These are phyloP conservation scores for Eimeria nieschulzi DNA, from an alignment of 169 alveolate species.

Conservation along the genomic window DNA sequence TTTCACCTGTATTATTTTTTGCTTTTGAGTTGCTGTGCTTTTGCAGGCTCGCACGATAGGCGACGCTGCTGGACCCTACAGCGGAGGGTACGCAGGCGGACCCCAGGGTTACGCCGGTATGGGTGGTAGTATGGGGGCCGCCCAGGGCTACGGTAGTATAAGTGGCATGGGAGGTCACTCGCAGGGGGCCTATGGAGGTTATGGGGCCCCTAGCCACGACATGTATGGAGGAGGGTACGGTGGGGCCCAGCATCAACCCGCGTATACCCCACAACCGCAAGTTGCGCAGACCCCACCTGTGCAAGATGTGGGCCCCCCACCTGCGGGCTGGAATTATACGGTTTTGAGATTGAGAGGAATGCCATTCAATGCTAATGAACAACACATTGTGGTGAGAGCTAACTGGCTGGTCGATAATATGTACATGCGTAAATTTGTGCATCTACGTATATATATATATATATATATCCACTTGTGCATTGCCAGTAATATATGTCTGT, in stretches of 20 bases:
- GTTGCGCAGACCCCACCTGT: constrained; percentile 57
- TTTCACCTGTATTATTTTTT: background rate
- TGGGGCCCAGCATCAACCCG: constrained; percentile 39
- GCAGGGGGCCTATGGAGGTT: constrained; percentile 60
- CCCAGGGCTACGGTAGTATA: constrained; percentile 58
- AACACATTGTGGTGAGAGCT: constrained; percentile 78
- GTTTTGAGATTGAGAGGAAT: constrained; percentile 81
- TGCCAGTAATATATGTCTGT: background rate
- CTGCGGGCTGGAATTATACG: constrained; percentile 63
- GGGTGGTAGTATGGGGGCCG: constrained; percentile 45
- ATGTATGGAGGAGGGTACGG: constrained; percentile 67
- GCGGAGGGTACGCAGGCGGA: constrained; percentile 54
- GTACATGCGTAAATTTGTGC: background rate
- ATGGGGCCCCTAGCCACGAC: constrained; percentile 38
- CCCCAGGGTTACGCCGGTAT: constrained; percentile 51
- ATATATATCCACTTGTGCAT: background rate
- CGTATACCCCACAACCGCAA: constrained; percentile 45
- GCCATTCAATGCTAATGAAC: constrained; percentile 81
- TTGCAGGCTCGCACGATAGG: constrained; percentile 58
- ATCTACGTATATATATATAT: background rate
- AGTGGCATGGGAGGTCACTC: constrained; percentile 55
- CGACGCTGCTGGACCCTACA: constrained; percentile 58
- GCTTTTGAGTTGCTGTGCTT: background rate
- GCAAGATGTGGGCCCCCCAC: constrained; percentile 59
- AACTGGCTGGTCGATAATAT: background rate